Base-by-base conservation (phyloP, 2,329 filamentous ascomycete species). In the Epichloe sp. region DNA sequence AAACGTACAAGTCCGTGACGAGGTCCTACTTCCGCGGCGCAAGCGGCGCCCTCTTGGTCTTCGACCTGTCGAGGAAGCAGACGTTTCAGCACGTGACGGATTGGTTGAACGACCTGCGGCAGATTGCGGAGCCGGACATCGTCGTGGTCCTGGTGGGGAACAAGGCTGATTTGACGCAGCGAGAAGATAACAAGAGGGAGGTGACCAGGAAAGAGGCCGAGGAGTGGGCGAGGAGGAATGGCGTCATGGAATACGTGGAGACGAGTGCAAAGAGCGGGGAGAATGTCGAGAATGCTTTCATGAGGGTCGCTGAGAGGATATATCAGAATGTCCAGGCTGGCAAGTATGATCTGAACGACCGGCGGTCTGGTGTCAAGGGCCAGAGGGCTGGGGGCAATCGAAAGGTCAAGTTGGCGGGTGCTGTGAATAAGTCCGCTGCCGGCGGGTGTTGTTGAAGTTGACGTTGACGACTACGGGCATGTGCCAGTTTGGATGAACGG, bases 1-100 rank as follows among this genome's bases (percentile, higher is more conserved):
- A 97, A 72, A 95, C 89, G 12, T 97, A 97, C 75, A 96, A 96
- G 68, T 91, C 86, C 44, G 93, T 97, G 53, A 97, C 91, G 8
- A 78, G 91, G 50, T 93, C 86, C 55, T 96, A 96, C 71, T 95
- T 95, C 69, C 85, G 90, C 49, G 90, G 89, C 60, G 78, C 78
- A 15, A 79, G 75, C 26, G 78, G 78, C 53, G 78, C 78, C 44
- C 76, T 98, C 14, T 80, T 98, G 26, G 93, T 98, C 55, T 98
- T 96, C 64, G 93, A 98, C 68, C 91, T 98, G 57, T 87, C 87
- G 31, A 80, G 93, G 53, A 82, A 83, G 47, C 77, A 82, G 48
- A 97, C 91, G 7, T 97, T 97, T 64, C 72, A 81, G 54, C 89
- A 91, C 61, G 91, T 88, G 50, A 94, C 87, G 35, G 83, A 88